These are phyloP conservation scores for Kodamaea hsintzibuensis DNA, from an alignment of 805 yeast species.

Conservation along the genomic window DNA sequence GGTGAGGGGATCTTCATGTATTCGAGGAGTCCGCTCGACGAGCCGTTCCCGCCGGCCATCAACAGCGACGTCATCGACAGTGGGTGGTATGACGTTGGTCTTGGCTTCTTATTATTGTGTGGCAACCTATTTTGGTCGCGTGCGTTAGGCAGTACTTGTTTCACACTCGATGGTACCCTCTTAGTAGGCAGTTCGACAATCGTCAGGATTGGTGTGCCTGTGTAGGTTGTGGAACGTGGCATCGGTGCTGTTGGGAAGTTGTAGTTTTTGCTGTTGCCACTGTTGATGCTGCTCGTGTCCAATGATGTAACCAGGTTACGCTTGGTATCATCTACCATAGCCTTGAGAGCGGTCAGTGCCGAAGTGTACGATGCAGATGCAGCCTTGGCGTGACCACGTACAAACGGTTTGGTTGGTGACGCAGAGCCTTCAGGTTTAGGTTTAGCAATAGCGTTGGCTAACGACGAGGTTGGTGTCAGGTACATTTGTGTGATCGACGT, in stretches of 20 bases:
- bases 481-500: constrained; percentile 37
- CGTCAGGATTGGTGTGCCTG: constrained; percentile 43
- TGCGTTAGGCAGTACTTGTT: constrained; percentile 10
- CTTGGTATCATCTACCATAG: constrained; percentile 59
- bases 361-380: constrained; percentile 45
- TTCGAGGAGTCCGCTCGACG: constrained; percentile 28
- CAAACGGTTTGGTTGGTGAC: constrained; percentile 22
- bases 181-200: constrained; percentile 47
- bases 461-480: constrained; percentile 62
- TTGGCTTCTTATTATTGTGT: constrained; percentile 56
- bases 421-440: constrained; percentile 14
- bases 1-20: constrained; percentile 38
- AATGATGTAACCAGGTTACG: neutral
- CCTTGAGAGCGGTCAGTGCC: constrained; percentile 70
- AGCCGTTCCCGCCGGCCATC: constrained; percentile 14
- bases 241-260: constrained; percentile 12
- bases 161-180: constrained; percentile 9
- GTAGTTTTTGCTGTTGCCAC: constrained; percentile 17
- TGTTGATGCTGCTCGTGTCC: constrained; percentile 15
- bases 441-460: constrained; percentile 52
- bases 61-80: constrained; percentile 43
- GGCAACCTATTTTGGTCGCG: constrained; percentile 39
- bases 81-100: constrained; percentile 87
- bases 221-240: constrained; percentile 30
- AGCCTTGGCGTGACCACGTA: constrained; percentile 34